Percentiles rank a stretch among this genome's conserved stretches.
These are phyloP conservation scores for Lachnellula hyalina DNA, from an alignment of 2,329 filamentous ascomycete genomes.

Conservation along the genomic window DNA sequence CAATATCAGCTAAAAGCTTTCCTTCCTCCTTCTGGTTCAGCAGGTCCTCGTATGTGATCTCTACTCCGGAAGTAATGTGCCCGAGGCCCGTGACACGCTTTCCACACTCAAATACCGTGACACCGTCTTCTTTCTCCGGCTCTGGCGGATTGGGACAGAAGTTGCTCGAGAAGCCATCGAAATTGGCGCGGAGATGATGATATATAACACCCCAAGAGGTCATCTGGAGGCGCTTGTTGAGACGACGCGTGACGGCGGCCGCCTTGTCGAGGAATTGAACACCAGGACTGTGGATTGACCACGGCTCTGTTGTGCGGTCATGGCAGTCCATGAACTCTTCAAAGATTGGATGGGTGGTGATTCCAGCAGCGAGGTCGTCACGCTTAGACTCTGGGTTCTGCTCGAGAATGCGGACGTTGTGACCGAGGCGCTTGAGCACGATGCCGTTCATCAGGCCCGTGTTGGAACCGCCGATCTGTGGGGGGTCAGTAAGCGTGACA, in stretches of 20 bases:
- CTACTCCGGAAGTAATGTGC: background rate
- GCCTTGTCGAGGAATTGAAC: background rate
- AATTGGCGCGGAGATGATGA: constrained; percentile 15
- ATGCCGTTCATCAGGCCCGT: constrained; percentile 7
- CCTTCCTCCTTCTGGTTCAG: background rate
- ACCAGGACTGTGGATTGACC: background rate
- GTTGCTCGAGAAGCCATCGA: constrained; percentile 13
- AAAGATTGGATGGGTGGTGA: constrained; percentile 7
- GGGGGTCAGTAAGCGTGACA: background rate
- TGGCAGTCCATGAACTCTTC: constrained; percentile 9
- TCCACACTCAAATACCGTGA: constrained; percentile 4
- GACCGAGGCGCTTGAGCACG: constrained; percentile 7
- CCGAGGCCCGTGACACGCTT: background rate
- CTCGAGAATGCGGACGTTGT: constrained; percentile 14
- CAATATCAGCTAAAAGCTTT: background rate
- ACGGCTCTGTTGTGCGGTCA: constrained; percentile 5
- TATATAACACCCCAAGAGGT: constrained; percentile 16
- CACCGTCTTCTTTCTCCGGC: constrained; percentile 12
- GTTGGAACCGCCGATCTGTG: constrained; percentile 10
- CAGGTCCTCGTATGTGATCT: background rate
- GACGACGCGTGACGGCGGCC: constrained; percentile 2
- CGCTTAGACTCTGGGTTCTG: constrained; percentile 5
- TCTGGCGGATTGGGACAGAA: constrained; percentile 6
- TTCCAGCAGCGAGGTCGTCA: constrained; percentile 12
- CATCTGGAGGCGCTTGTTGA: constrained; percentile 9